Conservation (phyloP, 164 flowering plant genomes). For the Aristolochia fimbriata region DNA sequence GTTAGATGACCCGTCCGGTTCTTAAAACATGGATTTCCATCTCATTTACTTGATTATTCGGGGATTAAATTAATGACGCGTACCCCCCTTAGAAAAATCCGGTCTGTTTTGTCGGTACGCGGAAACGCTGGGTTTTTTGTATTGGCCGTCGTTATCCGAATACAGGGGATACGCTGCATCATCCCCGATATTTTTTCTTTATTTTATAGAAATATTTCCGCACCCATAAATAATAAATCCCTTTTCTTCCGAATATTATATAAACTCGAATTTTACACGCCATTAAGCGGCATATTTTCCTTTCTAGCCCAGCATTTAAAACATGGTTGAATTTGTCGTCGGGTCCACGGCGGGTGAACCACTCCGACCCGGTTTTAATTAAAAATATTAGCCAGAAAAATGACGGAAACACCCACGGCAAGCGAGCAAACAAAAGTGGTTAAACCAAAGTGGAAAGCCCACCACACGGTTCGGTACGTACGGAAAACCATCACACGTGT, state of each 20-base stretch:
- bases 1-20: no score
- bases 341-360: slow-evolving; percentile 9
- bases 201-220: neutral
- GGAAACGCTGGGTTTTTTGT: neutral
- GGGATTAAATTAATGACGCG: no score
- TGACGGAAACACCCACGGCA: slow-evolving; percentile 2
- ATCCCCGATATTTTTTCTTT: neutral
- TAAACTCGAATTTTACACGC: no score
- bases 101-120: neutral
- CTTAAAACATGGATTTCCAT: no score
- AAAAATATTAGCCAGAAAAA: neutral
- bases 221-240: no score
- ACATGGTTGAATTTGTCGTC: slow-evolving; percentile 14
- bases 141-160: neutral
- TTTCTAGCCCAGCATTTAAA: slow-evolving; percentile 11
- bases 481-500: no score
- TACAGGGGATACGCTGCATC: neutral
- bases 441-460: no score
- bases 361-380: neutral
- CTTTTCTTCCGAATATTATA: neutral
- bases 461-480: no score
- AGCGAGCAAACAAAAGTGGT: no score
- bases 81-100: neutral
- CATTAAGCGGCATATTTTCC: no score
- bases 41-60: no score